phyloP scores from a whole-genome alignment of 306 rosid genomes.

The Pyrus pyrifolia region DNA sequence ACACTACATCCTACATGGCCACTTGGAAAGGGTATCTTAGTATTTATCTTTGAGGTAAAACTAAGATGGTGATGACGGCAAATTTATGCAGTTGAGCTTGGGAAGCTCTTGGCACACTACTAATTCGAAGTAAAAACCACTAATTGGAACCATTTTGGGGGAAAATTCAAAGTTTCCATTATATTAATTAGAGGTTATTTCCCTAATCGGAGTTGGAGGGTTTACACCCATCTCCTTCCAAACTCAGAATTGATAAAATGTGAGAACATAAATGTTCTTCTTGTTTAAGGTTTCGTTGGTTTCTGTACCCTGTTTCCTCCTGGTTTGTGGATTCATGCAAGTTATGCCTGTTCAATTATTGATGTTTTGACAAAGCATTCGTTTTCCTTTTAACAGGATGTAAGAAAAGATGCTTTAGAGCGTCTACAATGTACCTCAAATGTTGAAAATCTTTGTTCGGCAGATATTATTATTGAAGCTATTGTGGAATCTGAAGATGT shows the following conservation, averaged over 20 bases:
- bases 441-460: slow-evolving; percentile 49
- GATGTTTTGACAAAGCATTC: not conserved
- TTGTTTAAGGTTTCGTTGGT: too few species aligned
- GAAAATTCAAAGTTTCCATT: not conserved
- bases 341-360: too few species aligned
- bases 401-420: slow-evolving; percentile 32
- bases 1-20: not conserved
- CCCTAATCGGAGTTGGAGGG: not conserved
- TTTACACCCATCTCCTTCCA: too few species aligned
- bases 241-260: too few species aligned
- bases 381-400: slow-evolving; percentile 23
- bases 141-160: not conserved
- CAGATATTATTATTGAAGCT: slow-evolving; percentile 76
- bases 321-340: too few species aligned
- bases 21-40: not conserved
- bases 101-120: not conserved
- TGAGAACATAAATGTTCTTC: too few species aligned
- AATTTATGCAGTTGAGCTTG: not conserved
- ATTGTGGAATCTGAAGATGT: slow-evolving; percentile 80
- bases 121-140: not conserved
- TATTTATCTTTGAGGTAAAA: not conserved
- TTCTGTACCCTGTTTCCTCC: too few species aligned
- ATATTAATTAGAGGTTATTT: not conserved
- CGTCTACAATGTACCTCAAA: slow-evolving; percentile 44
- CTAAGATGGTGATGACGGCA: not conserved